Base-by-base conservation (phyloP, 2,329 filamentous ascomycete species). In the Penicillium sclerotigenum region DNA sequence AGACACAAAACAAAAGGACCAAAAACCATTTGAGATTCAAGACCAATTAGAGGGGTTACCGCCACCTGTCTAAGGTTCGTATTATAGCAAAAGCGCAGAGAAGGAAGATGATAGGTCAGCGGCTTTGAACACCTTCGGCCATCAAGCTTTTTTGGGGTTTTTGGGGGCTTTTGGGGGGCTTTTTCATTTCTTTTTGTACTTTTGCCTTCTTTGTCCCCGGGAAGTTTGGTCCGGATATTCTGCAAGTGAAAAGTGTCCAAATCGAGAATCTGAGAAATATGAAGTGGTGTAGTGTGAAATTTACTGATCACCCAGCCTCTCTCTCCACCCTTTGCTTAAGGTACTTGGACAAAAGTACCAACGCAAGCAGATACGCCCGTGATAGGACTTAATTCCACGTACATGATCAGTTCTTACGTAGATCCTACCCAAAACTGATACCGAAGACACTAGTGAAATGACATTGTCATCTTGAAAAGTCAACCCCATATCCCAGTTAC, bases 61-160 rank as follows among this genome's bases (percentile, higher is more conserved):
- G 47, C 40, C 11, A 14, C 26, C n/a, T n/a, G 11, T 49, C 29
- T 1, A 33, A 52, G 26, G 41, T 52, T 47, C 33, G 6, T 13
- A 20, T 26, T n/a, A 50, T 56, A 54, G 60, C 56, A 52, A 59
- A 51, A 47, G 46, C n/a, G 14, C 6, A 31, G 26, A 36, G 24
- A 26, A 33, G 16, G 33, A 38, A 38, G 20, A 16, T 51, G 47
- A 55, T 51, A 55, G 52, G 52, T 26, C 16, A 18, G 11, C 36
- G 29, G 24, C 18, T 28, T 45, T 22, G 26, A 26, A 33, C 20
- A 20, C 3, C 26, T 14, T 18, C 13, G 13, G 24, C 6, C 7
- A 16, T 16, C 22, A 47, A 47, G 41, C 42, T 26, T 40, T 38
- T 47, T 14, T 26, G 24, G 14, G 13, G 9, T 43, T 29, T 52